Conservation (phyloP, 345 rosid genomes). For the Brassica juncea region DNA sequence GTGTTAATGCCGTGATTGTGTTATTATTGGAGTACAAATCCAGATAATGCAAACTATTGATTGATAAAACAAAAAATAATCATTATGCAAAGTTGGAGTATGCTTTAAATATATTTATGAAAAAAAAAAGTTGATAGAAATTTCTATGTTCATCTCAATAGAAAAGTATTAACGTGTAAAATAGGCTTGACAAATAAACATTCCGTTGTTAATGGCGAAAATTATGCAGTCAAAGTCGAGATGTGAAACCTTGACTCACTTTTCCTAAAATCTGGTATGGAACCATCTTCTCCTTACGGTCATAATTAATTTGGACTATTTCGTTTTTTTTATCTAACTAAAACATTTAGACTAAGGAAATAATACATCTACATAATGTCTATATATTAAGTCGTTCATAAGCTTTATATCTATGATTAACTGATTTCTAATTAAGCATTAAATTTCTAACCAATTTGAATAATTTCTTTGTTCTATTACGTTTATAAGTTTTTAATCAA, state of each 20-base stretch:
- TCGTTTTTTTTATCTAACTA: background rate
- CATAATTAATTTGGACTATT: background rate
- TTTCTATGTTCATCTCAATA: slow-evolving; percentile 6
- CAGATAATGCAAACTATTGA: background rate
- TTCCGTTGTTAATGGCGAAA: slow-evolving; percentile 21
- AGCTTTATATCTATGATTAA: background rate
- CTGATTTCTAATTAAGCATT: background rate
- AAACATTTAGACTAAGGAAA: background rate
- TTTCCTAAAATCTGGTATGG: slow-evolving; percentile 14
- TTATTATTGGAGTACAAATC: background rate
- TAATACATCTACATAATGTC: background rate
- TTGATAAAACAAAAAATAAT: background rate
- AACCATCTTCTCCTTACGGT: background rate
- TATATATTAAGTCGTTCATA: background rate
- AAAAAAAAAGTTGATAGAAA: background rate
- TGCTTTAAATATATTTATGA: background rate
- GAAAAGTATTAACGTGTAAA: slow-evolving; percentile 10
- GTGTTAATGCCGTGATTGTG: background rate
- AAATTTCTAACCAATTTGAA: background rate
- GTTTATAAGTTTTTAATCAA: background rate
- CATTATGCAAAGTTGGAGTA: background rate
- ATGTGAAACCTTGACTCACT: slow-evolving; percentile 32
- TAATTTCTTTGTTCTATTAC: background rate
- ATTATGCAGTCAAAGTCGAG: slow-evolving; percentile 16
- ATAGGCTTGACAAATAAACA: background rate